Evolutionary conservation across 257 asterid species (phyloP), one percentile per base, ranked within the genome.

Genomic region (Scutellaria minor): DNA sequence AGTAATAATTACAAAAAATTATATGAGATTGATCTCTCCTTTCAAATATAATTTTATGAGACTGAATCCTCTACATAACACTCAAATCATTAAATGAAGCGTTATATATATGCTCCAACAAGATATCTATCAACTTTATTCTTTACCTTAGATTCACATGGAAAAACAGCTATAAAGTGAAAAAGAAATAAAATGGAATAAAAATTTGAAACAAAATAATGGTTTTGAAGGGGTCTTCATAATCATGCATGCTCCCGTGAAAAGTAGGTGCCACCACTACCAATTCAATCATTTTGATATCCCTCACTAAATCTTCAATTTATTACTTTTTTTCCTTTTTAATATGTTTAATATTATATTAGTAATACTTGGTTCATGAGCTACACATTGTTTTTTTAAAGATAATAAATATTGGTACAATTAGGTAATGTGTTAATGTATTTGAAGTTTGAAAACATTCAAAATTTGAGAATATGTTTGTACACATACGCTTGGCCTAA

Each of bases 191-290:
- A 77, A 40, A 58, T 61, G 70, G 57, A 54, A 66, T 31, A 66
- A 31, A 12, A 64, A 6, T 24, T 78, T 14, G 75, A 68, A 54
- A 39, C 70, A 48, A 59, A 64, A 80, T 82, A 51, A 74, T 79
- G 64, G 57, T 20, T 48, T 64, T 27, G 7, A 65, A 44, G 31
- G 31, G 11, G 41, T 37, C 40, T 10, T 44, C 2, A 63, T 75
- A 86, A 82, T 82, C 78, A 80, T 81, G 80, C 74, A 72, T 72
- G 71, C 63, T 63, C 83, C 66, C 78, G 74, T 80, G 86, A 82
- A 86, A 84, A 82, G 83, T 78, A 51, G 74, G 74, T 70, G 64
- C 66, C 82, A 71, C 87, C 85, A 1, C 24, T 53, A 1, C 24
- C 53, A 63, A 40, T 11, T 55, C 68, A 52, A 80, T 80, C 75